These are phyloP conservation scores for Exserohilum turcica DNA, from an alignment of 2,329 filamentous ascomycete species.

Conservation along the genomic window DNA sequence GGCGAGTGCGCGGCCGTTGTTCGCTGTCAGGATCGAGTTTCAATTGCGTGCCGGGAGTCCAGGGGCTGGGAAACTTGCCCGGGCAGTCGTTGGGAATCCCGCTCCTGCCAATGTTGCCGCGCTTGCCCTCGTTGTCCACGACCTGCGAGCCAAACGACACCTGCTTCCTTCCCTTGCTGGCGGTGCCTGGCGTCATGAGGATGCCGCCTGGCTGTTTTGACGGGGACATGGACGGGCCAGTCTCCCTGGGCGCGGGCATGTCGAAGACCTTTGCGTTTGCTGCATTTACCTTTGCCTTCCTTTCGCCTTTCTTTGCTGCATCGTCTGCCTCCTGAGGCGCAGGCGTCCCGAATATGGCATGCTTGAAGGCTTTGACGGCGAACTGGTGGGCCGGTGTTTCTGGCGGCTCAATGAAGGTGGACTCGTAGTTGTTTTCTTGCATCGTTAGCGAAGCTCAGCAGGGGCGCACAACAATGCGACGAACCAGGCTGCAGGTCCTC, in stretches of 20 bases:
- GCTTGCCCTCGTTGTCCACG: slow-evolving; percentile 61
- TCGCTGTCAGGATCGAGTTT: slow-evolving; percentile 33
- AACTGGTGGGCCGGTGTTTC: slow-evolving; percentile 71
- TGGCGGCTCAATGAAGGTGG: slow-evolving; percentile 59
- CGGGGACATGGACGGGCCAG: slow-evolving; percentile 50
- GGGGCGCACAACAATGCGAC: slow-evolving; percentile 6
- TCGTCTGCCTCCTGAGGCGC: slow-evolving; percentile 53
- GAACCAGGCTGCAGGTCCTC: slow-evolving; percentile 45
- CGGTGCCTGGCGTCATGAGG: slow-evolving; percentile 66
- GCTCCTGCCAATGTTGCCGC: slow-evolving; percentile 51
- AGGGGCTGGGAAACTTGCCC: slow-evolving; percentile 59
- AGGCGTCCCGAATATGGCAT: slow-evolving; percentile 68
- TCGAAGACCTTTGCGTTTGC: slow-evolving; percentile 28
- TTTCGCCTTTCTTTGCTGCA: slow-evolving; percentile 28
- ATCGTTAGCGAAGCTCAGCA: slow-evolving; percentile 16
- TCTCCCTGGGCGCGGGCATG: slow-evolving; percentile 29
- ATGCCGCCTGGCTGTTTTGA: slow-evolving; percentile 65
- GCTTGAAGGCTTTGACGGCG: slow-evolving; percentile 69
- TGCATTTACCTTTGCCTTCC: slow-evolving; percentile 35
- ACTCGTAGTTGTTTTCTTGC: slow-evolving; percentile 43
- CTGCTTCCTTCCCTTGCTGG: slow-evolving; percentile 61
- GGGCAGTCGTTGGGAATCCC: slow-evolving; percentile 55
- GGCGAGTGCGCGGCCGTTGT: slow-evolving; percentile 48
- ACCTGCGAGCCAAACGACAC: slow-evolving; percentile 65
- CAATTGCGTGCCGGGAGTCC: slow-evolving; percentile 50